Percentiles rank a stretch among this genome's conserved stretches.
Evolutionary conservation across 116 monocot genomes (phyloP).

Genomic region (Zostera marina): DNA sequence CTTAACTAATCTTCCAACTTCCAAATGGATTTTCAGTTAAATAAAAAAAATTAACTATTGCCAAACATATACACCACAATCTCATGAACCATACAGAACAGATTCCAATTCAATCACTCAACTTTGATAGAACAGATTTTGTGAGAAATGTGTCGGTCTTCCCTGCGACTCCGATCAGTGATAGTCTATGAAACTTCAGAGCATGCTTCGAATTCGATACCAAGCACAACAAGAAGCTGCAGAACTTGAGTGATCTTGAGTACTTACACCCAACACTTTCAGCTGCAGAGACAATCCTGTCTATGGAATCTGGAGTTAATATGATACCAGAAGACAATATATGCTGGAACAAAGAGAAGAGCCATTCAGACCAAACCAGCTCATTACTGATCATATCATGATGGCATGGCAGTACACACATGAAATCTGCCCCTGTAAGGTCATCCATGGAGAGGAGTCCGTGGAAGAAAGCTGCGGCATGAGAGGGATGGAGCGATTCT

Average conservation of each 20-base stretch:
- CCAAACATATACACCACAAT: too few relatives aligned
- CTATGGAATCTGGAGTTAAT: constrained; percentile 51
- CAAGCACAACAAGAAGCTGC: constrained; percentile 62
- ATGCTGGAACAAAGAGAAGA: constrained; percentile 56
- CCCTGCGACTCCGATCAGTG: constrained; percentile 33
- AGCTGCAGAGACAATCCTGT: constrained; percentile 26
- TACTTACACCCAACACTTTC: constrained; percentile 20
- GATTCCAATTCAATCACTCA: too few relatives aligned
- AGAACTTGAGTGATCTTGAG: constrained; percentile 57
- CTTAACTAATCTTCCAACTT: too few relatives aligned
- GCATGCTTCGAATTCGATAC: constrained; percentile 31
- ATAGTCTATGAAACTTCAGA: constrained; percentile 16
- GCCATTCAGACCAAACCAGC: constrained; percentile 53
- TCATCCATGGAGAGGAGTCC: constrained; percentile 33
- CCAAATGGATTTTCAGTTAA: too few relatives aligned
- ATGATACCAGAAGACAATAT: constrained; percentile 33
- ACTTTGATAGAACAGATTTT: constrained; percentile 52
- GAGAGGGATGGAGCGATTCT: constrained; percentile 56
- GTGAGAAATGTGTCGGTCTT: constrained; percentile 68
- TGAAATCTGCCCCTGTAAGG: constrained; percentile 8
- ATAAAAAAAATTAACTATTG: too few relatives aligned
- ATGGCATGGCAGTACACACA: constrained; percentile 41
- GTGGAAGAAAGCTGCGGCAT: constrained; percentile 63
- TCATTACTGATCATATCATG: constrained; percentile 23
- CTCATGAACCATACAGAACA: too few relatives aligned